A percentile compares a stretch with the other conserved stretches of the same genome.
These are phyloP conservation scores for Fistulifera pelliculosa DNA, from an alignment of 108 stramenopile genomes.

Conservation along the genomic window DNA sequence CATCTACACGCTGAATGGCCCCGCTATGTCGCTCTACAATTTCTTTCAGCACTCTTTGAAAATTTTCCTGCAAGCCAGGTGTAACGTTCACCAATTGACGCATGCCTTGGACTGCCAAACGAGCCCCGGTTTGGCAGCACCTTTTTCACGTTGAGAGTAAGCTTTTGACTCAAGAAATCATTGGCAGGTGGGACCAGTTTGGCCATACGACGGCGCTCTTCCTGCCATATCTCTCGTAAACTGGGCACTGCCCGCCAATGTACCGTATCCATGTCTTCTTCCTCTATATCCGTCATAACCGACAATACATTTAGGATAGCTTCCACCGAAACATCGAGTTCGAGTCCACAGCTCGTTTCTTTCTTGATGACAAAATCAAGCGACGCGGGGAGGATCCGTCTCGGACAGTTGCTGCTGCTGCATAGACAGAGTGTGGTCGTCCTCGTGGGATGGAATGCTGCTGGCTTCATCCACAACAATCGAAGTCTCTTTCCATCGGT, in stretches of 20 bases:
- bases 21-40: conserved; percentile 34
- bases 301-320: conserved; percentile 55
- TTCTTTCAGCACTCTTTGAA: conserved; percentile 51
- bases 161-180: conserved; percentile 59
- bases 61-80: conserved; percentile 56
- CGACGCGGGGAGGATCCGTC: not conserved
- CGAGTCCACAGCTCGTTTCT: conserved; percentile 65
- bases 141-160: conserved; percentile 63
- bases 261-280: conserved; percentile 46
- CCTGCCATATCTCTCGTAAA: conserved; percentile 77
- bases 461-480: conserved; percentile 6
- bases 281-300: conserved; percentile 45
- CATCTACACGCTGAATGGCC: conserved; percentile 5
- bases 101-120: conserved; percentile 56
- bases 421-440: not conserved
- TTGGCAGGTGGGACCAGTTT: conserved; percentile 49
- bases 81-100: conserved; percentile 46
- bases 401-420: not conserved
- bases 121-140: conserved; percentile 45
- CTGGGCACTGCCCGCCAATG: conserved; percentile 87
- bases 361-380: conserved; percentile 17
- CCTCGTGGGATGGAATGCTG: not conserved
- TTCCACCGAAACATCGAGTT: conserved; percentile 61
- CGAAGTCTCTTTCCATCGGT: not conserved
- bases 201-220: conserved; percentile 69